phyloP scores from a whole-genome alignment of 192 early-diverging fungal genomes.

The Entophlyctis helioformis region DNA sequence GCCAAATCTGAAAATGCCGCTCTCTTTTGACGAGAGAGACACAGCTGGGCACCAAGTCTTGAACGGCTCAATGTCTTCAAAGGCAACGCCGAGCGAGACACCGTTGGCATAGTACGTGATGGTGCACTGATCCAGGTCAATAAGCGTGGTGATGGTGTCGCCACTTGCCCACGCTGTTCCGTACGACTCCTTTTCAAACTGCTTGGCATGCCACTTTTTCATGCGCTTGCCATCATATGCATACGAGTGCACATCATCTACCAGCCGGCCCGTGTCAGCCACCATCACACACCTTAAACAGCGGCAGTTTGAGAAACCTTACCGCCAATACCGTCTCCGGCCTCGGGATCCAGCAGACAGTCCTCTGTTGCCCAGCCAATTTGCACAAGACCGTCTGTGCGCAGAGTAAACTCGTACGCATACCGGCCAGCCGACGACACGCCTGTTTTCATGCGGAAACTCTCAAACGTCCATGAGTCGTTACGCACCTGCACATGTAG shows the following conservation, averaged over 20 bases:
- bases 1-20: slow-evolving; percentile 60
- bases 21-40: slow-evolving; percentile 62
- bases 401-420: slow-evolving; percentile 59
- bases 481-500: slow-evolving; percentile 62
- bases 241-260: slow-evolving; percentile 53
- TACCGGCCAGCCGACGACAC: slow-evolving; percentile 47
- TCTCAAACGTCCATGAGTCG: slow-evolving; percentile 70
- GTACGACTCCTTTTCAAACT: slow-evolving; percentile 20
- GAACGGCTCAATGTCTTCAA: slow-evolving; percentile 27
- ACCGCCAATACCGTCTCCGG: slow-evolving; percentile 66
- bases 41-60: slow-evolving; percentile 52
- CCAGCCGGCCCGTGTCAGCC: neutral
- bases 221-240: slow-evolving; percentile 64
- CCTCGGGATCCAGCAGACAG: slow-evolving; percentile 61
- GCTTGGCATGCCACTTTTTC: slow-evolving; percentile 64
- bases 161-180: slow-evolving; percentile 30
- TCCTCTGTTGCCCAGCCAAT: slow-evolving; percentile 61
- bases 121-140: slow-evolving; percentile 53
- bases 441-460: slow-evolving; percentile 38
- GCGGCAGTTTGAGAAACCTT: slow-evolving; percentile 20
- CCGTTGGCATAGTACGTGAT: slow-evolving; percentile 61
- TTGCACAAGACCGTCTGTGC: slow-evolving; percentile 66
- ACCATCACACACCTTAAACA: too few relatives aligned
- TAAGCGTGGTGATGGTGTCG: slow-evolving; percentile 36
- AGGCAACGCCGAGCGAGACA: slow-evolving; percentile 47